Conservation (phyloP, 2,329 filamentous ascomycete genomes). For the Dactylellina cionopaga region DNA sequence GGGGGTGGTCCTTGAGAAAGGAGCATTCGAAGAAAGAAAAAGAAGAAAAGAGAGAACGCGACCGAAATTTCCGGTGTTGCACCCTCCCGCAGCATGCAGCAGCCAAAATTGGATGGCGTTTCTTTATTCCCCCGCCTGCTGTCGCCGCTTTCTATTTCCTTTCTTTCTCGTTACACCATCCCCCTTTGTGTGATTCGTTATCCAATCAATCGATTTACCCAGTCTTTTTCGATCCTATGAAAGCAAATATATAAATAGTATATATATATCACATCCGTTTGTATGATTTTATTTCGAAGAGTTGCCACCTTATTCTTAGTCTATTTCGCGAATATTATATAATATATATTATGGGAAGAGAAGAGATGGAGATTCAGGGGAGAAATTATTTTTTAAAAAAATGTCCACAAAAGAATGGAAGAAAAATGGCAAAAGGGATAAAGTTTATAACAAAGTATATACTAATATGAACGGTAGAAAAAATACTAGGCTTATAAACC, state of each 20-base stretch:
- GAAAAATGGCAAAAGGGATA: neutral
- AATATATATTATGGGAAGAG: neutral
- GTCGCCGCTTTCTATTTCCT: neutral
- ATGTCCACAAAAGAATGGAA: slow-evolving; percentile 17
- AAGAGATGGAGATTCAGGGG: neutral
- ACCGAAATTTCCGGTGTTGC: slow-evolving; percentile 51
- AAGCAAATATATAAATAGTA: neutral
- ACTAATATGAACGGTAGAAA: too few species aligned
- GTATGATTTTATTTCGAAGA: too few species aligned
- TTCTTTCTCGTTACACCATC: slow-evolving; percentile 30
- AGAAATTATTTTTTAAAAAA: slow-evolving; percentile 8
- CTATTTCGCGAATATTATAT: too few species aligned
- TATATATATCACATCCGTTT: neutral
- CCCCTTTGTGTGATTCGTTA: neutral
- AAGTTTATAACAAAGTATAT: too few species aligned
- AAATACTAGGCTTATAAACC: too few species aligned
- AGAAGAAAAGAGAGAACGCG: too few species aligned
- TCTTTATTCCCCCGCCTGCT: neutral
- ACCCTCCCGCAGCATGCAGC: slow-evolving; percentile 36
- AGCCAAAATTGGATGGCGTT: slow-evolving; percentile 32
- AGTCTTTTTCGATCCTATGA: too few species aligned
- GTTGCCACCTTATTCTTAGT: too few species aligned
- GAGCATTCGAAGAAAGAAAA: too few species aligned
- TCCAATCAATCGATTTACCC: too few species aligned
- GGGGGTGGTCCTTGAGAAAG: too few species aligned